Evolutionary conservation across 305 asterid species (phyloP), one percentile per base, ranked within the genome.

Genomic region (Fraxinus sp.): DNA sequence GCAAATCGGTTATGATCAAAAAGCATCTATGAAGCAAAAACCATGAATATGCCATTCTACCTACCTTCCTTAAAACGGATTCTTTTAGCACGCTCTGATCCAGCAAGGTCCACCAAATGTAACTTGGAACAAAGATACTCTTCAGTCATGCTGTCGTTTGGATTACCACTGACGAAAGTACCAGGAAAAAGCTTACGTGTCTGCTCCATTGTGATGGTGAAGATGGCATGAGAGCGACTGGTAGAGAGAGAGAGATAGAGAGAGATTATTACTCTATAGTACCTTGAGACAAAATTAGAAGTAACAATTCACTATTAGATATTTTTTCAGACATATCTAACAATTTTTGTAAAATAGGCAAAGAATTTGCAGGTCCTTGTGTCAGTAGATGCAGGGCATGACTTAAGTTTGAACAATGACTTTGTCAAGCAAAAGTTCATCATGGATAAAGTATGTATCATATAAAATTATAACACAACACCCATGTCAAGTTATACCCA

Each of bases 81-180:
- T 87, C 99, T 89, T 91, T 96, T 96, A 28, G 99, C 98, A 1
- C 98, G 93, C 85, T 96, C 99, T 76, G 99, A 96, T 83, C 99
- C 99, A 86, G 98, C 98, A 84, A 96, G 98, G 88, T 96, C 98
- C 85, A 95, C 99, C 89, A 95, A 92, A 90, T 96, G 99, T 91
- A 96, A 86, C 87, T 96, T 96, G 80, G 99, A 98, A 92, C 98
- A 93, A 32, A 96, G 97, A 88, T 94, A 95, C 84, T 96, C 99
- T 52, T 96, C 98, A 75, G 91, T 80, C 91, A 92, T 87, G 86
- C 87, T 88, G 70, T 91, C 97, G 66, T 90, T 91, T 73, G 80
- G 82, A 66, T 77, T 86, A 79, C 88, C 89, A 73, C 89, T 92
- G 75, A 75, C 84, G 18, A 90, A 86, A 86, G 71, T 77, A 75